Evolutionary conservation across 257 asterid species (phyloP), one percentile per base, ranked within the genome.

Genomic region (Solanum infundibuliforme): DNA sequence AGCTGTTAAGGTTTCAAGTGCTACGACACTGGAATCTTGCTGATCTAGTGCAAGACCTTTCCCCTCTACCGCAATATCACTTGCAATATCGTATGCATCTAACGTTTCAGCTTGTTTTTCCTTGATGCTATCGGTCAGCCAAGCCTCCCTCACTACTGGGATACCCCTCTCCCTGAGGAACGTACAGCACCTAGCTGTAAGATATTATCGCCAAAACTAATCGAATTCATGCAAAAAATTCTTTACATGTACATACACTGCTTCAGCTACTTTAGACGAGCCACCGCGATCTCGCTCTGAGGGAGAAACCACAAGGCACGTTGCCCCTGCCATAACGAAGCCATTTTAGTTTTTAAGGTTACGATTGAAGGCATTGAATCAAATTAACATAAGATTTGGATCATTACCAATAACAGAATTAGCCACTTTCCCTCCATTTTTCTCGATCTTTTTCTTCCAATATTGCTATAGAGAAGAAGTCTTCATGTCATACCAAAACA

Each of bases 241-340:
- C 10, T 75, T 25, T 8, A 5, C 13, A 14, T 3, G 32, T 81
- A 88, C 94, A 88, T 90, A 95, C 99, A 95, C 43, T 36, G 97
- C 99, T 89, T 97, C 99, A 8, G 95, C 93, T 88, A 95, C 69
- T 87, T 95, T 94, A 18, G 92, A 89, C 0, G 98, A 94, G 87
- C 99, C 98, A 13, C 98, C 98, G 3, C 94, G 95, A 4, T 93
- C 98, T 65, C 98, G 87, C 90, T 97, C 99, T 32, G 95, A 92
- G 0, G 97, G 94, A 27, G 98, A 90, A 35, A 91, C 94, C 2
- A 97, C 96, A 10, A 97, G 88, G 87, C 98, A 97, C 87, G 88
- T 92, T 4, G 88, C 98, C 71, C 98, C 99, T 95, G 91, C 83
- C 68, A 87, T 76, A 39, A 8, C 1, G 29, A 5, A 72, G 48